Percentiles rank a stretch among this genome's conserved stretches.
Conservation (phyloP, 352 stramenopile genomes). For the Phytophthora tubulina region DNA sequence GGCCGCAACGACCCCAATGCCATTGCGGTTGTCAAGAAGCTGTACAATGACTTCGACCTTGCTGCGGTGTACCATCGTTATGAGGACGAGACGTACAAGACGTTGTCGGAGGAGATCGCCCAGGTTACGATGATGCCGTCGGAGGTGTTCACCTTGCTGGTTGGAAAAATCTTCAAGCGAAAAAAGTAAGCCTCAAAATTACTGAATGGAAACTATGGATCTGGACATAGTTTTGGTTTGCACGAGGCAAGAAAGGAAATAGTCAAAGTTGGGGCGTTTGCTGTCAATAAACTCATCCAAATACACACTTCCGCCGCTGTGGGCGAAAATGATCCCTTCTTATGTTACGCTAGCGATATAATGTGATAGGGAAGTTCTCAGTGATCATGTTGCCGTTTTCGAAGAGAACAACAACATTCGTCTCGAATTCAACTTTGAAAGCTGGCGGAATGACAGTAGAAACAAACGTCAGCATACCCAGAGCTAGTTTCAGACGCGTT, state of each 20-base stretch:
- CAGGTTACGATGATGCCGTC: constrained; percentile 88
- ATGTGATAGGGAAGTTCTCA: constrained; percentile 89
- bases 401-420: constrained; percentile 94
- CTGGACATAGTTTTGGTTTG: too few species aligned
- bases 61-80: constrained; percentile 91
- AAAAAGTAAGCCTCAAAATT: constrained; percentile 84
- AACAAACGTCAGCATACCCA: too few species aligned
- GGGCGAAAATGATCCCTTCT: too few species aligned
- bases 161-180: constrained; percentile 98
- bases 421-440: constrained; percentile 94
- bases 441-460: constrained; percentile 36
- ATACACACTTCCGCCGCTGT: too few species aligned
- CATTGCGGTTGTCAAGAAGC: constrained; percentile 91
- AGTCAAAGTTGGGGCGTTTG: too few species aligned
- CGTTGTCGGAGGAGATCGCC: constrained; percentile 84
- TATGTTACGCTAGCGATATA: constrained; percentile 67
- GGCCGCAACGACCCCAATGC: constrained; percentile 83
- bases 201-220: background rate
- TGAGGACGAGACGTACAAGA: constrained; percentile 93
- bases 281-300: too few species aligned
- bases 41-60: constrained; percentile 96
- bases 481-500: background rate
- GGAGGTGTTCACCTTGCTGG: constrained; percentile 94
- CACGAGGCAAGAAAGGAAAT: too few species aligned
- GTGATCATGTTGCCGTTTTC: constrained; percentile 93